Percentiles rank a stretch among this genome's conserved stretches.
These are phyloP conservation scores for Colletotrichum destructivum DNA, from an alignment of 2,329 filamentous ascomycete genomes.

Conservation along the genomic window DNA sequence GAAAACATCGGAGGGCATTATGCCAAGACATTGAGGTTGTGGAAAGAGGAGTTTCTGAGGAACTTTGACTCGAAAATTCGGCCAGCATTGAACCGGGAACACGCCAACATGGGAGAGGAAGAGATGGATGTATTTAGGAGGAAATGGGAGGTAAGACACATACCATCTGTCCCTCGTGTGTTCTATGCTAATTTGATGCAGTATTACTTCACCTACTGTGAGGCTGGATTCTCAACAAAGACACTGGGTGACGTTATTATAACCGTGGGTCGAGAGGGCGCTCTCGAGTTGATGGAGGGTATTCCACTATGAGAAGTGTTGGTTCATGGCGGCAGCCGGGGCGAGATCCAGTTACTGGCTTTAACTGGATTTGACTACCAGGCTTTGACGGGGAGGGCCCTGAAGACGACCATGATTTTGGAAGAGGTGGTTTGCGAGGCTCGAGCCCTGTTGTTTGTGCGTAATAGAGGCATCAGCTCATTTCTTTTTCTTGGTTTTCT, in stretches of 20 bases:
- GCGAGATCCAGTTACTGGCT: neutral
- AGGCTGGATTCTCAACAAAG: constrained; percentile 81
- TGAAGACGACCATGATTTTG: neutral
- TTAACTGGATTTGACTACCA: neutral
- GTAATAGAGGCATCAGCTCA: constrained; percentile 44
- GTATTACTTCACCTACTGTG: constrained; percentile 84
- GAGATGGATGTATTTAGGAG: constrained; percentile 77
- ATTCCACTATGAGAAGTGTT: constrained; percentile 70
- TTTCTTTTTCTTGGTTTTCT: constrained; percentile 60
- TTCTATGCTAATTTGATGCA: constrained; percentile 48
- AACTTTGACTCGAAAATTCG: constrained; percentile 75
- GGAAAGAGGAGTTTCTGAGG: constrained; percentile 76
- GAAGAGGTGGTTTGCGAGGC: neutral
- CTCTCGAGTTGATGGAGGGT: constrained; percentile 78
- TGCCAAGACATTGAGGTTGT: constrained; percentile 76
- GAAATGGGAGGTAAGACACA: constrained; percentile 75
- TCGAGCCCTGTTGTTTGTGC: neutral
- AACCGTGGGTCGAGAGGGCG: constrained; percentile 76
- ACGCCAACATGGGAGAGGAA: constrained; percentile 71
- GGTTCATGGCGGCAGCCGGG: neutral
- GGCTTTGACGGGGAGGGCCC: neutral
- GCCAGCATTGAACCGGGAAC: constrained; percentile 71
- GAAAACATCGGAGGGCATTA: constrained; percentile 85
- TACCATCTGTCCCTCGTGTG: neutral
- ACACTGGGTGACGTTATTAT: constrained; percentile 82